Conservation (phyloP, 2,329 filamentous ascomycete species). For the Falciphora oryzae region DNA sequence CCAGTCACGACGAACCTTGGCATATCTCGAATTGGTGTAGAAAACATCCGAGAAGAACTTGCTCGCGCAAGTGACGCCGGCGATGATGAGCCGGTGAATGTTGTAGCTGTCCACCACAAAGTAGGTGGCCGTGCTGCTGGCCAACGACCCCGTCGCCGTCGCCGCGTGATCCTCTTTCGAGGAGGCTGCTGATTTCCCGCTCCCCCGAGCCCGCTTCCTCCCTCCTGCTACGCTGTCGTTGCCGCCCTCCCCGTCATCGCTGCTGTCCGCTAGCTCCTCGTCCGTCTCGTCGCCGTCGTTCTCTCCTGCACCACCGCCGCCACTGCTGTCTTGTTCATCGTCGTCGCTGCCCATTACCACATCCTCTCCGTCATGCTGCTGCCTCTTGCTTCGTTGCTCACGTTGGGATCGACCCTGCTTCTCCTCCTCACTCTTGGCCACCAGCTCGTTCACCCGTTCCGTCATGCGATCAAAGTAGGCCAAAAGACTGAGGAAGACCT, state of each 20-base stretch:
- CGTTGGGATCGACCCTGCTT: conserved; percentile 23
- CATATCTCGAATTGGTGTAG: conserved; percentile 98
- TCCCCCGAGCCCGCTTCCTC: conserved; percentile 15
- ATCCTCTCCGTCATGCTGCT: conserved; percentile 14
- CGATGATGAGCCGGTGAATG: conserved; percentile 93
- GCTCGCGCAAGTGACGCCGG: conserved; percentile 94
- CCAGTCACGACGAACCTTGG: conserved; percentile 63
- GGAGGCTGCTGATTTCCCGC: conserved; percentile 11
- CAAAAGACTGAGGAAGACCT: conserved; percentile 90
- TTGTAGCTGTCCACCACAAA: conserved; percentile 99
- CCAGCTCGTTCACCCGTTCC: conserved; percentile 81
- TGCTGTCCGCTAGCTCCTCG: conserved; percentile 45
- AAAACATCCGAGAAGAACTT: conserved; percentile 99
- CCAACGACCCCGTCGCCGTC: neutral
- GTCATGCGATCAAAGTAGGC: conserved; percentile 99
- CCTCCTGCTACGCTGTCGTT: neutral
- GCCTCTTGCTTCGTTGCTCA: conserved; percentile 10
- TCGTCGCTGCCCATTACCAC: conserved; percentile 2
- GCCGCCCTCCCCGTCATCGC: conserved; percentile 2
- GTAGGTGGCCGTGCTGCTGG: conserved; percentile 38
- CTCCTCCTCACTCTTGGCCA: conserved; percentile 60
- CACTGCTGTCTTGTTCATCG: neutral
- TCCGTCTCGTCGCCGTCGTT: conserved; percentile 39
- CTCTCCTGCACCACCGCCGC: conserved; percentile 16
- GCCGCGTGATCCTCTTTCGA: conserved; percentile 1